These are phyloP conservation scores for Teunomyces funiuensis DNA, from an alignment of 805 yeast genomes.

Conservation along the genomic window DNA sequence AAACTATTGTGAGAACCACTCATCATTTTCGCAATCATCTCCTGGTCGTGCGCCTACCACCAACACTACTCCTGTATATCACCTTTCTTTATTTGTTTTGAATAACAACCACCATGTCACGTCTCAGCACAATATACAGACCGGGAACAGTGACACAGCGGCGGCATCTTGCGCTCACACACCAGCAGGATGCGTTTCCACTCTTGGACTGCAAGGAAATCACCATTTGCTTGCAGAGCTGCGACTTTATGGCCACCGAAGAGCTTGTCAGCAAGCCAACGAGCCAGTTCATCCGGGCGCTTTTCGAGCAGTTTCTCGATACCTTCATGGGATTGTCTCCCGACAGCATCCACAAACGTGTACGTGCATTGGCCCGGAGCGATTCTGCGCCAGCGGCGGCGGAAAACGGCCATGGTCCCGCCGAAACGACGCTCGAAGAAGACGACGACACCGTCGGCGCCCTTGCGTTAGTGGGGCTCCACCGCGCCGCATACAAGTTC, in stretches of 20 bases:
- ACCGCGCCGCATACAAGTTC: constrained; percentile 59
- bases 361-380: constrained; percentile 13
- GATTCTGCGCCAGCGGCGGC: too few relatives aligned
- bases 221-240: constrained; percentile 56
- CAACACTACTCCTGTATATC: too few relatives aligned
- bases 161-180: constrained; percentile 22
- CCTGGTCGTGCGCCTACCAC: too few relatives aligned
- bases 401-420: constrained; percentile 10
- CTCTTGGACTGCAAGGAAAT: constrained; percentile 60
- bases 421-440: constrained; percentile 17
- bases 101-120: constrained; percentile 23
- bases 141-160: constrained; percentile 20
- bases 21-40: too few relatives aligned
- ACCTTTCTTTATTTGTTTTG: not conserved
- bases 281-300: constrained; percentile 50
- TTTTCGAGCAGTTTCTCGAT: constrained; percentile 62
- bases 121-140: constrained; percentile 30
- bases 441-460: constrained; percentile 37
- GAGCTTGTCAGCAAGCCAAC: constrained; percentile 61
- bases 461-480: constrained; percentile 53
- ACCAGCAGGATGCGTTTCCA: constrained; percentile 54
- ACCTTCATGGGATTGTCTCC: constrained; percentile 54
- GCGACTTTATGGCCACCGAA: constrained; percentile 61
- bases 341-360: constrained; percentile 24
- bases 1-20: too few relatives aligned